Conservation (phyloP, 2,329 filamentous ascomycete genomes). For the Colletotrichum tropicale region DNA sequence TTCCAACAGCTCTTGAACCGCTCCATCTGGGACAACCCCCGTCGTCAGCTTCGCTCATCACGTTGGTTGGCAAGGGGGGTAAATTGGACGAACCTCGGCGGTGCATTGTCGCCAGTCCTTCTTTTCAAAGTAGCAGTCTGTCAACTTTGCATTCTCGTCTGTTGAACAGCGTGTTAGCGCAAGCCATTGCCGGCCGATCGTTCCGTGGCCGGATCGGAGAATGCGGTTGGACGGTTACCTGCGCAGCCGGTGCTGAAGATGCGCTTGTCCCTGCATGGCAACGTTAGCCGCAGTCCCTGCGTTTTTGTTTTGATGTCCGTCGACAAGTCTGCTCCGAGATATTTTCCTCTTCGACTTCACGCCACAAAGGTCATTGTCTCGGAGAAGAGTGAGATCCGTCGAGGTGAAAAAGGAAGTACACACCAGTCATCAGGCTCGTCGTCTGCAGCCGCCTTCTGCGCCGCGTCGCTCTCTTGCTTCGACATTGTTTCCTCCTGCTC, state of each 20-base stretch:
- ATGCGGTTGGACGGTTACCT: constrained; percentile 57
- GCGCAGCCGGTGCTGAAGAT: constrained; percentile 97
- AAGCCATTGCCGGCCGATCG: not conserved
- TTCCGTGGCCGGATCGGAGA: not conserved
- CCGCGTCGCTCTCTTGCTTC: constrained; percentile 53
- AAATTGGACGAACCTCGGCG: constrained; percentile 72
- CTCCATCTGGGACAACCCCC: constrained; percentile 71
- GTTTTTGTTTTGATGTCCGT: not conserved
- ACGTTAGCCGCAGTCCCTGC: not conserved
- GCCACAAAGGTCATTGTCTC: not conserved
- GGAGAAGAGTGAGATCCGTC: not conserved
- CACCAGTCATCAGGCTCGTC: constrained; percentile 98
- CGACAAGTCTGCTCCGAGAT: not conserved
- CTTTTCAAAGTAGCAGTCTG: constrained; percentile 94
- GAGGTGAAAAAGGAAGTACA: constrained; percentile 29
- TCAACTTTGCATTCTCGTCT: constrained; percentile 92
- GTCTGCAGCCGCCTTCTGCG: constrained; percentile 56
- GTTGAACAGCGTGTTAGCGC: not conserved
- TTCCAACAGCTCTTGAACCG: constrained; percentile 92
- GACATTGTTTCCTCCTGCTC: constrained; percentile 46
- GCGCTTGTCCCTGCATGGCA: constrained; percentile 80
- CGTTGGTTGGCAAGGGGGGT: not conserved
- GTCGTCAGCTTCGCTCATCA: not conserved
- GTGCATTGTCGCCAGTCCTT: constrained; percentile 94
- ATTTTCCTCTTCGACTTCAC: no score